A percentile compares a stretch with the other conserved stretches of the same genome.
Conservation (phyloP, 2,329 filamentous ascomycete species). For the Fusarium succisae region DNA sequence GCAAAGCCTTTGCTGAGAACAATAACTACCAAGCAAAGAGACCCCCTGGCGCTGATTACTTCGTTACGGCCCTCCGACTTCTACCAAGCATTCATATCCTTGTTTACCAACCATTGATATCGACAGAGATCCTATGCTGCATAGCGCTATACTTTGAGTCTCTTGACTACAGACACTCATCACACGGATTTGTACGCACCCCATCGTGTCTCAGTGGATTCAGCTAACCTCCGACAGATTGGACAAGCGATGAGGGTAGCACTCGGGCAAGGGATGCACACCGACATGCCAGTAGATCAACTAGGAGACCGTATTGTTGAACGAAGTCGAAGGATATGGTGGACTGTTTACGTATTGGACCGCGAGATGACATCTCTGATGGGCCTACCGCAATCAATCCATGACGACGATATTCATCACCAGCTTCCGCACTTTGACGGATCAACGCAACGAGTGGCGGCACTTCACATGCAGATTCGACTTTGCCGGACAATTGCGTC, state of each 20-base stretch:
- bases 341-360: conserved; percentile 63
- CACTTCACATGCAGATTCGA: conserved; percentile 47
- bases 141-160: conserved; percentile 63
- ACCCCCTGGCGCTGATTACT: conserved; percentile 59
- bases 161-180: conserved; percentile 57
- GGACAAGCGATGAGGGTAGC: conserved; percentile 62
- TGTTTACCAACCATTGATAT: conserved; percentile 53
- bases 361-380: conserved; percentile 63
- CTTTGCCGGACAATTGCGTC: conserved; percentile 44
- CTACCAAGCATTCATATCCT: conserved; percentile 54
- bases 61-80: conserved; percentile 55
- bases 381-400: conserved; percentile 59
- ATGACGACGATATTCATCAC: conserved; percentile 61
- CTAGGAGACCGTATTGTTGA: conserved; percentile 54
- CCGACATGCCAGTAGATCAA: conserved; percentile 56
- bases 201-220: fast-evolving
- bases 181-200: conserved; percentile 54
- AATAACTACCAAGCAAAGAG: conserved; percentile 45
- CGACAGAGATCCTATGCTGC: conserved; percentile 61
- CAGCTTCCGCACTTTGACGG: conserved; percentile 47
- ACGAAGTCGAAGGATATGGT: conserved; percentile 61
- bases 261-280: conserved; percentile 61
- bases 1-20: conserved; percentile 61
- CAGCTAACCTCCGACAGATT: conserved; percentile 38
- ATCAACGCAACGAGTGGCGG: conserved; percentile 38